phyloP scores from a whole-genome alignment of 1,139 yeast species.

The Zygoascus meyerae region DNA sequence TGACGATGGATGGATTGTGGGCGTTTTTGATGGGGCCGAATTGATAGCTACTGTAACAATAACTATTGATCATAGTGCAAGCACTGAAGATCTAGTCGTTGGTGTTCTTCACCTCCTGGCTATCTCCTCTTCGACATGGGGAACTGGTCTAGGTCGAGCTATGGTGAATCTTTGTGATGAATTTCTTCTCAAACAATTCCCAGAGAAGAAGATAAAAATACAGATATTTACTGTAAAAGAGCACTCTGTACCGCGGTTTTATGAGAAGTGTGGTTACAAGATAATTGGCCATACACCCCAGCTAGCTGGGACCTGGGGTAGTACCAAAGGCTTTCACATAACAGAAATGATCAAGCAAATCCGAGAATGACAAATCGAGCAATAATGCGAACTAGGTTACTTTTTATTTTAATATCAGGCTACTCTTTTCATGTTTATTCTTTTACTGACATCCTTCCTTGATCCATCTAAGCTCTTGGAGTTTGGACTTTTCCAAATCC shows the following conservation, averaged over 20 bases:
- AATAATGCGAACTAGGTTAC: no score
- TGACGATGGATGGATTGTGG: conserved; percentile 9
- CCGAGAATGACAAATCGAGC: no score
- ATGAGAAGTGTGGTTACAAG: conserved; percentile 1
- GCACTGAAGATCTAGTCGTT: neutral
- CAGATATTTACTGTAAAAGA: conserved; percentile 1
- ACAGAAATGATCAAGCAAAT: conserved; percentile 1
- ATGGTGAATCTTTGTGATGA: conserved; percentile 2
- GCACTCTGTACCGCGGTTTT: conserved; percentile 5
- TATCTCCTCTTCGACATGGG: conserved; percentile 1
- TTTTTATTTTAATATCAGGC: no score
- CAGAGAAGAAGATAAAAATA: neutral
- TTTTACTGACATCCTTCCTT: no score
- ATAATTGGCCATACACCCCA: neutral
- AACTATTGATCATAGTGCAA: neutral
- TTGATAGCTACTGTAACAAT: conserved; percentile 9
- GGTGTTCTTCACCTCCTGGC: conserved; percentile 3
- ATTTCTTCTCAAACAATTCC: neutral
- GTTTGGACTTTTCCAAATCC: no score
- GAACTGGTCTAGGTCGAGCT: conserved; percentile 4
- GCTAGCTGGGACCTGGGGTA: conserved; percentile 4
- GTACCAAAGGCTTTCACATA: conserved; percentile 1
- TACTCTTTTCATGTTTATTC: no score
- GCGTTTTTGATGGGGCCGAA: neutral
- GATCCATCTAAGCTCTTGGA: no score